phyloP scores from a whole-genome alignment of 495 filamentous ascomycete species.

The Aspergillus campestris region DNA sequence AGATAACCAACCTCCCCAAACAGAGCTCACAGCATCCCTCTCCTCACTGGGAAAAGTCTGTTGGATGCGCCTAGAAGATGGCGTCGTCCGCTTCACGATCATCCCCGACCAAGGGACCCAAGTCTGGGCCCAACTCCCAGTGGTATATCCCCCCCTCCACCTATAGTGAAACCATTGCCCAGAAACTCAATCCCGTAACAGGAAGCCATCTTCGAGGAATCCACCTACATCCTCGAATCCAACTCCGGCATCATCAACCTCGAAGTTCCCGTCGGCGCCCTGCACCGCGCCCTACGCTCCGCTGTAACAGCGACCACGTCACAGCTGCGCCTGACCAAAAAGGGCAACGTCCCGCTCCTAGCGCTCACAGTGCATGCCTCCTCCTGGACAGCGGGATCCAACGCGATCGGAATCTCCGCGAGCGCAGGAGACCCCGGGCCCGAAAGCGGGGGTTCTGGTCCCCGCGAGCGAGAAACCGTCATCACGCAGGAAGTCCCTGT shows the following conservation, averaged over 20 bases:
- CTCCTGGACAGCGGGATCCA: slow-evolving; percentile 33
- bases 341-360: slow-evolving; percentile 74
- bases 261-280: slow-evolving; percentile 72
- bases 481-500: slow-evolving; percentile 97
- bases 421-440: slow-evolving; percentile 13
- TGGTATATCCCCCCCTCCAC: slow-evolving; percentile 43
- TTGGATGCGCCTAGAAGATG: slow-evolving; percentile 83
- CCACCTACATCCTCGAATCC: slow-evolving; percentile 70
- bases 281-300: slow-evolving; percentile 81
- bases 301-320: slow-evolving; percentile 67
- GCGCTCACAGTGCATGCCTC: slow-evolving; percentile 71
- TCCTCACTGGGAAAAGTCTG: slow-evolving; percentile 83
- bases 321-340: slow-evolving; percentile 84
- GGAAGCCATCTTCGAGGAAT: slow-evolving; percentile 79
- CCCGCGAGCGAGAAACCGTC: slow-evolving; percentile 65
- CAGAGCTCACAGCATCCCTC: slow-evolving; percentile 79
- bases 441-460: slow-evolving; percentile 3
- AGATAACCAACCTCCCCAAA: not conserved
- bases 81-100: slow-evolving; percentile 85
- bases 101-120: slow-evolving; percentile 89
- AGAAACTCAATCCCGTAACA: slow-evolving; percentile 11
- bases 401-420: slow-evolving; percentile 36
- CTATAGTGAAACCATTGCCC: not conserved
- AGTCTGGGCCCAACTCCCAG: slow-evolving; percentile 68
- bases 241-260: slow-evolving; percentile 82